A percentile compares a stretch with the other conserved stretches of the same genome.
phyloP scores from a whole-genome alignment of 495 filamentous ascomycete species.

The Parathielavia hyrcaniae region DNA sequence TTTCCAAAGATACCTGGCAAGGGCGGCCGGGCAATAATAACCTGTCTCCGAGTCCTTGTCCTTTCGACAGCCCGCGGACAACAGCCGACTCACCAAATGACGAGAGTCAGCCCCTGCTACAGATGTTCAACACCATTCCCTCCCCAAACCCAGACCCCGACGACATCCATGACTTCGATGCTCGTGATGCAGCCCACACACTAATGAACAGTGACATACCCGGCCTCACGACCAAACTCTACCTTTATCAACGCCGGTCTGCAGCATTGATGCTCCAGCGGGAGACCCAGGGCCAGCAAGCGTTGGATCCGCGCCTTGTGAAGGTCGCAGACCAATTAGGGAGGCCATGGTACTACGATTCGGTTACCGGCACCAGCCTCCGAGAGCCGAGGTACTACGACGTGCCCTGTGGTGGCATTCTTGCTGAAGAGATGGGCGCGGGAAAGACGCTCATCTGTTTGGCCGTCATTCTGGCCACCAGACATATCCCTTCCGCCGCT shows the following conservation, averaged over 20 bases:
- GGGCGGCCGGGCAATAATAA: conserved; percentile 27
- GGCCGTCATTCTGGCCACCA: conserved; percentile 74
- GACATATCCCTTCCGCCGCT: conserved; percentile 57
- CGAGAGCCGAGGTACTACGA: conserved; percentile 65
- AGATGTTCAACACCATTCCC: conserved; percentile 79
- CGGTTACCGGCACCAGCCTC: conserved; percentile 54
- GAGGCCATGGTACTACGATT: conserved; percentile 62
- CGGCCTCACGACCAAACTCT: conserved; percentile 62
- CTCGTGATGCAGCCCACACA: conserved; percentile 54
- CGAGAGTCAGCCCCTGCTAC: conserved; percentile 56
- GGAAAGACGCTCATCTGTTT: conserved; percentile 90
- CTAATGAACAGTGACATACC: conserved; percentile 52
- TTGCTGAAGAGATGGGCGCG: conserved; percentile 63
- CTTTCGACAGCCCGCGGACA: not conserved
- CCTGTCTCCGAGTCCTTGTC: conserved; percentile 1
- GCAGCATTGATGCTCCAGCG: conserved; percentile 82
- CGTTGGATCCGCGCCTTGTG: conserved; percentile 69
- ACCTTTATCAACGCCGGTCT: conserved; percentile 74
- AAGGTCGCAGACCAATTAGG: conserved; percentile 53
- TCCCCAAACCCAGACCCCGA: conserved; percentile 59
- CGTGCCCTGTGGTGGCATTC: conserved; percentile 67
- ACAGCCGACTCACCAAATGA: not conserved
- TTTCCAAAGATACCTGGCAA: conserved; percentile 50
- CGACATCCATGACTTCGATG: conserved; percentile 49
- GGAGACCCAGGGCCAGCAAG: conserved; percentile 57